Conservation (phyloP, 257 asterid species). For the Coffea eugenioides region DNA sequence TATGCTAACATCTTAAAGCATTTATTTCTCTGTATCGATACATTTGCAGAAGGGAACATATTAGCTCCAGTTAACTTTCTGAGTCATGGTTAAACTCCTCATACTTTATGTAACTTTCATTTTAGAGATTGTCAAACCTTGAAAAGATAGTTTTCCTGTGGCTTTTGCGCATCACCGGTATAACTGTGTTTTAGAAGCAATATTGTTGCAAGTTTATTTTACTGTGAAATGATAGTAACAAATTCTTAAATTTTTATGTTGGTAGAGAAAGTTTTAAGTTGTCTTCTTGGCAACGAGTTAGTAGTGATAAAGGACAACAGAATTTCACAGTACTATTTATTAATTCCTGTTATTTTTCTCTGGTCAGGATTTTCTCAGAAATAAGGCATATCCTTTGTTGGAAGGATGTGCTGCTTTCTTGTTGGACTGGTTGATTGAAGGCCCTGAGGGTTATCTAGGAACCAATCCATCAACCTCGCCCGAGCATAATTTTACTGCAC, state of each 20-base stretch:
- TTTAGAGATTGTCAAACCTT: too few species aligned
- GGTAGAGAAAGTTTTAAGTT: background rate
- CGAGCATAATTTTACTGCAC: constrained; percentile 69
- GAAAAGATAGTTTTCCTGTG: background rate
- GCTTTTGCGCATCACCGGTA: background rate
- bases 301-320: background rate
- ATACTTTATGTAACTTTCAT: background rate
- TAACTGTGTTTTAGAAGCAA: too few species aligned
- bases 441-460: constrained; percentile 53
- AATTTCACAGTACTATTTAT: background rate
- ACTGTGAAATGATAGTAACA: background rate
- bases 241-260: background rate
- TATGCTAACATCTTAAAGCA: background rate
- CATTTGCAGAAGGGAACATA: background rate
- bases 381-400: constrained; percentile 62
- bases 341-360: constrained; percentile 4
- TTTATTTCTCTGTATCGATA: background rate
- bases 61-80: background rate
- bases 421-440: constrained; percentile 73
- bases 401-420: constrained; percentile 66
- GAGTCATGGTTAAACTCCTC: background rate
- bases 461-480: constrained; percentile 91
- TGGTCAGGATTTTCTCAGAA: constrained; percentile 51
- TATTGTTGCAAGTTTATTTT: background rate
- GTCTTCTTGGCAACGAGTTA: background rate